phyloP scores from a whole-genome alignment of 345 rosid genomes.

The Pistacia vera region DNA sequence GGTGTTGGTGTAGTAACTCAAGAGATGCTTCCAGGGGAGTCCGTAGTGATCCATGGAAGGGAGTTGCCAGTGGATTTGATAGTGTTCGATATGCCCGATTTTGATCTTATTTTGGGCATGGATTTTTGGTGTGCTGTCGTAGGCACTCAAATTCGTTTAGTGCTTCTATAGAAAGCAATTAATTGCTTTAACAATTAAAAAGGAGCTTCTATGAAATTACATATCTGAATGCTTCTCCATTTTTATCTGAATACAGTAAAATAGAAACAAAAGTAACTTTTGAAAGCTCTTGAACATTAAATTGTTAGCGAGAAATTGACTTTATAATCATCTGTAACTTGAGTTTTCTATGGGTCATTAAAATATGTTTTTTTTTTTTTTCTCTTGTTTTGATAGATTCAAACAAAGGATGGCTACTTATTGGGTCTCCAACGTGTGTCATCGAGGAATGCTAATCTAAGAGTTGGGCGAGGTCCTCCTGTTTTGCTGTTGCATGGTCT shows the following conservation, averaged over 20 bases:
- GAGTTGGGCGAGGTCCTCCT: slow-evolving; percentile 49
- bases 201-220: too few relatives aligned
- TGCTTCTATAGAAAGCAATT: background rate
- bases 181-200: too few relatives aligned
- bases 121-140: too few relatives aligned
- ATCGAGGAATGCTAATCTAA: slow-evolving; percentile 33
- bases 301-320: background rate
- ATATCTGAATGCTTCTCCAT: background rate
- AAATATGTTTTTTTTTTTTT: background rate
- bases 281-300: background rate
- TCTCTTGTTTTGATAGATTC: slow-evolving; percentile 39
- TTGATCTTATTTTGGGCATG: too few relatives aligned
- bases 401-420: slow-evolving; percentile 83
- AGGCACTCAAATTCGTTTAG: background rate
- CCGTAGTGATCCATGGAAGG: too few relatives aligned
- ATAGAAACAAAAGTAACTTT: too few relatives aligned
- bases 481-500: slow-evolving; percentile 91
- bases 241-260: too few relatives aligned
- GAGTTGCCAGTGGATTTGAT: too few relatives aligned
- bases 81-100: too few relatives aligned
- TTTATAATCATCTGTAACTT: background rate
- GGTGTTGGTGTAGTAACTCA: too few relatives aligned
- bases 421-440: slow-evolving; percentile 82
- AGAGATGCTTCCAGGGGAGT: too few relatives aligned
- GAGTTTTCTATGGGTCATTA: background rate